A percentile compares a stretch with the other conserved stretches of the same genome.
These are phyloP conservation scores for Mucor piriformis DNA, from an alignment of 371 early-diverging fungal genomes.

Conservation along the genomic window DNA sequence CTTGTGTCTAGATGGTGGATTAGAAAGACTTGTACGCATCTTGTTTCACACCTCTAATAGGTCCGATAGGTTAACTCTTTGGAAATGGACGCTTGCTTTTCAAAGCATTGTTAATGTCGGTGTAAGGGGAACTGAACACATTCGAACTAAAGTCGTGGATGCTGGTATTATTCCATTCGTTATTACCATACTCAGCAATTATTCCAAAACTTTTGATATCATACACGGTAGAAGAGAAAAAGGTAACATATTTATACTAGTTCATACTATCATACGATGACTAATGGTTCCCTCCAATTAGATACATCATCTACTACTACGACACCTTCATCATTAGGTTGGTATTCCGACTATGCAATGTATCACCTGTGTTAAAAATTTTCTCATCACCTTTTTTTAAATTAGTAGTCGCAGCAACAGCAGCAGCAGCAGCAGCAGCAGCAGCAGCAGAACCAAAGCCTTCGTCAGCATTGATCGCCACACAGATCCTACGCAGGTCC, in stretches of 20 bases:
- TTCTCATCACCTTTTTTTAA: neutral
- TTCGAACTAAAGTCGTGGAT: constrained; percentile 82
- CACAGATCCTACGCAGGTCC: constrained; percentile 27
- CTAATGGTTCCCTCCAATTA: too few relatives aligned
- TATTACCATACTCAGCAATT: constrained; percentile 76
- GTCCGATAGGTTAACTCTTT: constrained; percentile 66
- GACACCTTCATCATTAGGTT: constrained; percentile 20
- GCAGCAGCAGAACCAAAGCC: neutral
- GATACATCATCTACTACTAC: constrained; percentile 2
- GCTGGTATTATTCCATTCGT: constrained; percentile 83
- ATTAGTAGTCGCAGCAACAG: neutral
- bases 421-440: too few relatives aligned
- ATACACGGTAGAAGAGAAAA: constrained; percentile 58
- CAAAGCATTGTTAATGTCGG: constrained; percentile 88
- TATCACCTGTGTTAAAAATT: constrained; percentile 13
- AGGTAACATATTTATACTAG: constrained; percentile 21
- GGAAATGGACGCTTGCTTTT: constrained; percentile 85
- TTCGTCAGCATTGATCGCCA: neutral
- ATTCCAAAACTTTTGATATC: constrained; percentile 58
- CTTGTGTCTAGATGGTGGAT: constrained; percentile 84
- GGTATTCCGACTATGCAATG: constrained; percentile 31
- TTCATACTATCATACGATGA: neutral
- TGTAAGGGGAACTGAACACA: constrained; percentile 79
- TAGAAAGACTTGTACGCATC: constrained; percentile 83
- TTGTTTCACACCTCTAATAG: constrained; percentile 64